A percentile compares a stretch with the other conserved stretches of the same genome.
phyloP scores from a whole-genome alignment of 2,329 filamentous ascomycete genomes.

The Aureobasidium sp. region DNA sequence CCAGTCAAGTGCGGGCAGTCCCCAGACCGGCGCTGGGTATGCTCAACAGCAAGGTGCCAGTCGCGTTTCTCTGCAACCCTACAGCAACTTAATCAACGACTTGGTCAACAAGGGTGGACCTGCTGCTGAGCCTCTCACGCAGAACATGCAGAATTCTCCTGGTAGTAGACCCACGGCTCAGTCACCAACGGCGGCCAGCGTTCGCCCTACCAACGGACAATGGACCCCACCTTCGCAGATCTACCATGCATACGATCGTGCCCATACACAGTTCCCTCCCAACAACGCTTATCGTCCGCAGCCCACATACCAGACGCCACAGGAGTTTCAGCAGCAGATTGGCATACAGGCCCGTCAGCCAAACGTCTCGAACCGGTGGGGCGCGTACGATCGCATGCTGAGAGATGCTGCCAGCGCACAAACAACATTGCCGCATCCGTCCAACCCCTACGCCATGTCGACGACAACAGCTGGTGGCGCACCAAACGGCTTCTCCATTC shows the following conservation, averaged over 20 bases:
- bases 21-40: not conserved
- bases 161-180: not conserved
- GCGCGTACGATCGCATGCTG: slow-evolving; percentile 28
- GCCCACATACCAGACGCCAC: slow-evolving; percentile 37
- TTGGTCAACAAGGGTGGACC: not conserved
- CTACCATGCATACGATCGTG: slow-evolving; percentile 16
- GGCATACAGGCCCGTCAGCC: slow-evolving; percentile 25
- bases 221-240: slow-evolving; percentile 32
- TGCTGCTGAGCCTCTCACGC: not conserved
- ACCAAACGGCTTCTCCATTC: not conserved
- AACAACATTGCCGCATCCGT: not conserved
- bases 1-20: not conserved
- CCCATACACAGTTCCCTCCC: not conserved
- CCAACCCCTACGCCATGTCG: not conserved
- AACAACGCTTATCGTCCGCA: slow-evolving; percentile 16
- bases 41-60: not conserved
- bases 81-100: not conserved
- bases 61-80: not conserved
- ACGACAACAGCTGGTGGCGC: slow-evolving; percentile 8
- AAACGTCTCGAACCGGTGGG: slow-evolving; percentile 28
- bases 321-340: slow-evolving; percentile 39
- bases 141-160: not conserved
- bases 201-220: slow-evolving; percentile 20
- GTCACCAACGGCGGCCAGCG: slow-evolving; percentile 19
- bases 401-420: slow-evolving; percentile 22